Conservation (phyloP, 2,329 filamentous ascomycete genomes). For the Coniochaeta sp. region DNA sequence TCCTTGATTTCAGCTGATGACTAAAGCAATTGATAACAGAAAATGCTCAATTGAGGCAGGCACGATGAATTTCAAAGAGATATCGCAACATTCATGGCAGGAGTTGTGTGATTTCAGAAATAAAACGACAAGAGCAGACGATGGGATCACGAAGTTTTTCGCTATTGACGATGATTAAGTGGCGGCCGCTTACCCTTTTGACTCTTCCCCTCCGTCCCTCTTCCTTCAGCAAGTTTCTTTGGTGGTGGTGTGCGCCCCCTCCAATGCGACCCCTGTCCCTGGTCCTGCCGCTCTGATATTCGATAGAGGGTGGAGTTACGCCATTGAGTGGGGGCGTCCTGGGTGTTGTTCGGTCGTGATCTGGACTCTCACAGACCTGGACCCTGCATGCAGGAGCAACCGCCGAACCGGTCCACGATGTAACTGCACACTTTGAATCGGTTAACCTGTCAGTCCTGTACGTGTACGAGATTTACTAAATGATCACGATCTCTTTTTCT, state of each 20-base stretch:
- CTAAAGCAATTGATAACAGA: too few relatives aligned
- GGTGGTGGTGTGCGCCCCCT: background rate
- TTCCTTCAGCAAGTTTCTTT: background rate
- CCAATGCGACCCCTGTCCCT: background rate
- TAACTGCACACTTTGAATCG: background rate
- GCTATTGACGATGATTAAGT: background rate
- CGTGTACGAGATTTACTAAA: too few relatives aligned
- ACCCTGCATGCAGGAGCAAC: background rate
- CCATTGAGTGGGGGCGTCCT: background rate
- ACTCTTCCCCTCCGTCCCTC: background rate
- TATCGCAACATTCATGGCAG: too few relatives aligned
- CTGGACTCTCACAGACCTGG: background rate
- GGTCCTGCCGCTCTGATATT: background rate
- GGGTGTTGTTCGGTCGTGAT: slow-evolving; percentile 1
- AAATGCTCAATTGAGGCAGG: too few relatives aligned
- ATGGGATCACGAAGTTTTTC: background rate
- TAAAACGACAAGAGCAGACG: background rate
- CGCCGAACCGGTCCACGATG: background rate
- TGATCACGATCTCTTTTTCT: too few relatives aligned
- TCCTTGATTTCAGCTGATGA: too few relatives aligned
- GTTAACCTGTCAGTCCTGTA: too few relatives aligned
- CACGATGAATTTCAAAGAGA: too few relatives aligned
- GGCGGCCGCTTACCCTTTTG: background rate
- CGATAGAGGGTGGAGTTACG: background rate
- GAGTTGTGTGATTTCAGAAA: too few relatives aligned